phyloP scores from a whole-genome alignment of 352 stramenopile genomes.

The Pythium diclinum region DNA sequence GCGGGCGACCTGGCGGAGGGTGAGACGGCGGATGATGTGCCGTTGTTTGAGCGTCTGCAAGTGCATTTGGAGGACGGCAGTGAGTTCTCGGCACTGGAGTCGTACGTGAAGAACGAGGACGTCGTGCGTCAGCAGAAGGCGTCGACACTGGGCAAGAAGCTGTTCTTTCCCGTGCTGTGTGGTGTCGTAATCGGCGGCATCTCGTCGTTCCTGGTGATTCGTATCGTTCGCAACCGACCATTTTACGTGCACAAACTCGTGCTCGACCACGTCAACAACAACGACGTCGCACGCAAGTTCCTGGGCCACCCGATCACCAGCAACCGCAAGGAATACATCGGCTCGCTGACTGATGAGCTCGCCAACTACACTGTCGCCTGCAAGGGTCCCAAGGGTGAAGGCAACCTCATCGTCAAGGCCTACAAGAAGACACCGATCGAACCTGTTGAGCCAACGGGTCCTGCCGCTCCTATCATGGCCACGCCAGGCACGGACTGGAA shows the following conservation, averaged over 20 bases:
- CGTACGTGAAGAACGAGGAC: conserved; percentile 50
- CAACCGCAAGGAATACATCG: conserved; percentile 64
- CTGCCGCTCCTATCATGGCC: conserved; percentile 32
- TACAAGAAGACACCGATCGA: conserved; percentile 45
- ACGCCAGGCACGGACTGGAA: conserved; percentile 71
- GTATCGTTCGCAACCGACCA: conserved; percentile 69
- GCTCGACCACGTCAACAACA: conserved; percentile 74
- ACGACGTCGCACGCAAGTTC: conserved; percentile 47
- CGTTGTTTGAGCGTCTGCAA: conserved; percentile 50
- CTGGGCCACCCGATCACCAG: conserved; percentile 72
- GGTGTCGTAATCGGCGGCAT: conserved; percentile 66
- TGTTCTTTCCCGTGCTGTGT: conserved; percentile 55
- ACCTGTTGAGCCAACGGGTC: conserved; percentile 18
- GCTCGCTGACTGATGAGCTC: conserved; percentile 47
- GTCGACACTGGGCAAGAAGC: conserved; percentile 63
- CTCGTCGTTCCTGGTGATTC: conserved; percentile 68
- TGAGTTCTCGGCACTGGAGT: conserved; percentile 59
- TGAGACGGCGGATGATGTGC: conserved; percentile 32
- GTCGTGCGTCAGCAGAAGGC: conserved; percentile 58
- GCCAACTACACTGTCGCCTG: conserved; percentile 76
- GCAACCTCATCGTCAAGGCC: conserved; percentile 71
- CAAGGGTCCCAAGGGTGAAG: conserved; percentile 57
- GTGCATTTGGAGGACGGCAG: conserved; percentile 46
- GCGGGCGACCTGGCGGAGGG: conserved; percentile 8
- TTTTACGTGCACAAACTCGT: conserved; percentile 83